Conservation (phyloP, 2,329 filamentous ascomycete species). For the Colletotrichum simmondsii region DNA sequence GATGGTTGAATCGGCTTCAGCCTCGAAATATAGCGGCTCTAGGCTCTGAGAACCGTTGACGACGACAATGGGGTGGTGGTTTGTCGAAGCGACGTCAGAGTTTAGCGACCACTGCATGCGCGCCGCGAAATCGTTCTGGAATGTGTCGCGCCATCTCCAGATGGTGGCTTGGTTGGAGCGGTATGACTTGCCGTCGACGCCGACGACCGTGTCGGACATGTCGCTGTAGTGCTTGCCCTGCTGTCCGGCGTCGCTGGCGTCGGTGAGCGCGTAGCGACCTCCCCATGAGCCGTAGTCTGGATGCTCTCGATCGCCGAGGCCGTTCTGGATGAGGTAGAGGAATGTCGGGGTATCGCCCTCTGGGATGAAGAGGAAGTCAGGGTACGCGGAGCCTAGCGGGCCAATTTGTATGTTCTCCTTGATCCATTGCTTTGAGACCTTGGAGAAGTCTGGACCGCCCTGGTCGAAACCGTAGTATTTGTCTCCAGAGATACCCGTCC, state of each 20-base stretch:
- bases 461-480: constrained; percentile 52
- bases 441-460: constrained; percentile 57
- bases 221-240: constrained; percentile 42
- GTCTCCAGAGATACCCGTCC: constrained; percentile 61
- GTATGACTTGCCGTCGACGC: constrained; percentile 41
- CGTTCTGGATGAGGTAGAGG: constrained; percentile 60
- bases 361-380: constrained; percentile 60
- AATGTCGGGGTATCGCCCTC: constrained; percentile 65
- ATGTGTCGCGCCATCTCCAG: constrained; percentile 54
- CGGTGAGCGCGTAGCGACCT: constrained; percentile 53
- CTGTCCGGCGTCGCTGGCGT: constrained; percentile 39
- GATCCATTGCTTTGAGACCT: constrained; percentile 62
- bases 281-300: constrained; percentile 62
- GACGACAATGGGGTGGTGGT: constrained; percentile 58
- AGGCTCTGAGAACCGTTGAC: constrained; percentile 53
- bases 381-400: constrained; percentile 55
- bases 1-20: constrained; percentile 50
- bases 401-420: constrained; percentile 63
- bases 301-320: constrained; percentile 55
- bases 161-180: constrained; percentile 47
- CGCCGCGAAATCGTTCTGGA: constrained; percentile 54
- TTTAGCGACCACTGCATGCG: constrained; percentile 51
- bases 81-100: constrained; percentile 43
- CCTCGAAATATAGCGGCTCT: constrained; percentile 50
- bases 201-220: constrained; percentile 40